Evolutionary conservation across 1,284 basidiomycete genomes (phyloP), one percentile per base, ranked within the genome.

Genomic region (Gastroboletus turbinatus): DNA sequence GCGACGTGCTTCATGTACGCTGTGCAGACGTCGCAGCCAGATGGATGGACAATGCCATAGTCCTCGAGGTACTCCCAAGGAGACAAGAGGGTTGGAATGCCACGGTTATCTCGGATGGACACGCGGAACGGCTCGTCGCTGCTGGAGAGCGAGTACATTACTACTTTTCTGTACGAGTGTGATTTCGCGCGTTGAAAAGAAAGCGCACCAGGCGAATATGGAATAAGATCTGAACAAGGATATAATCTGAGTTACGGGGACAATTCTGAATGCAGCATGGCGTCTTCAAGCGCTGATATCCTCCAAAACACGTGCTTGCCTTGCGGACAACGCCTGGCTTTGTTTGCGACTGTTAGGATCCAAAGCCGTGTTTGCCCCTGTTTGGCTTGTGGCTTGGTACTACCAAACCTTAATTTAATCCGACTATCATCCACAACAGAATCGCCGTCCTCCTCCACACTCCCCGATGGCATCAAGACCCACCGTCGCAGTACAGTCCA

Each of bases 391-490:
- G 66, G 66, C 66, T 67, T 67, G 63, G 16, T 39, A 57, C 42
- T 54, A 23, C 11, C 57, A 63, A 71, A 69, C 65, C 44, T 62
- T 69, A 32, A 48, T 54, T 56, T 16, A 1, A 23, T 10, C n/a
- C 17, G 13, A 10, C 40, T 17, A 38, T 38, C 51, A 23, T 32
- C 17, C 35, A 47, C 6, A 21, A 1, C 47, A 4, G 3, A 9
- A 8, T 25, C 46, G 3, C 50, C 55, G 19, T 46, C 53, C 42
- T 5, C 63, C 65, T 65, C 66, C 1, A n/a, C 36, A 3, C 7
- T 10, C 39, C 13, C 21, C 50, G 66, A 94, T 94, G 92, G 90
- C 92, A 77, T 89, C 91, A 70, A 85, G 93, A 78, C 93, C 93
- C 63, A 94, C 90, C 73, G 90, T 96, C 69, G 85, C 84, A 78